These are phyloP conservation scores for Plasmodium vivax DNA, from an alignment of 169 alveolate genomes.

Conservation along the genomic window DNA sequence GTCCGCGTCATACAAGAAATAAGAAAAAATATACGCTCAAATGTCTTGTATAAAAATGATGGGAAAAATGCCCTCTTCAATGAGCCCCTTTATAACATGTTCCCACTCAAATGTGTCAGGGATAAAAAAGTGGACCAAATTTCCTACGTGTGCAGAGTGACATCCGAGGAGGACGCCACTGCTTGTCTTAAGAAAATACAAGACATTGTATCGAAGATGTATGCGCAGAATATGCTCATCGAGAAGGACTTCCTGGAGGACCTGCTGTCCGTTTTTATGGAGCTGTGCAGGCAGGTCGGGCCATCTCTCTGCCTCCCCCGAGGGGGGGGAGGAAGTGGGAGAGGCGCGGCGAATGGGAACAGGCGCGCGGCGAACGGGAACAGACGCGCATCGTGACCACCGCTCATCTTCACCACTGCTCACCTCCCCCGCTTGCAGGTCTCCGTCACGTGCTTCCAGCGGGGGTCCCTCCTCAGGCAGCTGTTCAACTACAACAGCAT, in stretches of 20 bases:
- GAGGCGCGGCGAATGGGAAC: neutral
- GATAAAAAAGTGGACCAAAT: slow-evolving; percentile 40
- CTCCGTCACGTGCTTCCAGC: slow-evolving; percentile 15
- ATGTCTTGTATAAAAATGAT: slow-evolving; percentile 40
- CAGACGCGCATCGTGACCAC: no score
- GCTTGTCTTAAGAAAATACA: slow-evolving; percentile 56
- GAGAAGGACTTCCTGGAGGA: slow-evolving; percentile 33
- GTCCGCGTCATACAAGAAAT: slow-evolving; percentile 60
- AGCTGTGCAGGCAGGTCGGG: slow-evolving; percentile 65
- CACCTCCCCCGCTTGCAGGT: neutral
- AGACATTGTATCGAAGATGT: slow-evolving; percentile 25
- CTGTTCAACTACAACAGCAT: slow-evolving; percentile 41
- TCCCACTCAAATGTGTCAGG: slow-evolving; percentile 31
- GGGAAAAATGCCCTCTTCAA: slow-evolving; percentile 42
- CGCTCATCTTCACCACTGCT: neutral
- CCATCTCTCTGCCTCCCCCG: neutral
- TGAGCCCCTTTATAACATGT: slow-evolving; percentile 48
- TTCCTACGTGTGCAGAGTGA: slow-evolving; percentile 45
- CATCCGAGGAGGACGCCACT: slow-evolving; percentile 46
- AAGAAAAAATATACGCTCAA: slow-evolving; percentile 50
- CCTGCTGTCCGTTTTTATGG: slow-evolving; percentile 34
- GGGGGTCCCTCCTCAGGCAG: slow-evolving; percentile 32
- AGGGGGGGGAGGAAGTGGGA: neutral
- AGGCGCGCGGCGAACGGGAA: neutral
- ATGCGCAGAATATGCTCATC: slow-evolving; percentile 23